phyloP scores from a whole-genome alignment of 768 basidiomycete genomes.

The Podaxis sp. region DNA sequence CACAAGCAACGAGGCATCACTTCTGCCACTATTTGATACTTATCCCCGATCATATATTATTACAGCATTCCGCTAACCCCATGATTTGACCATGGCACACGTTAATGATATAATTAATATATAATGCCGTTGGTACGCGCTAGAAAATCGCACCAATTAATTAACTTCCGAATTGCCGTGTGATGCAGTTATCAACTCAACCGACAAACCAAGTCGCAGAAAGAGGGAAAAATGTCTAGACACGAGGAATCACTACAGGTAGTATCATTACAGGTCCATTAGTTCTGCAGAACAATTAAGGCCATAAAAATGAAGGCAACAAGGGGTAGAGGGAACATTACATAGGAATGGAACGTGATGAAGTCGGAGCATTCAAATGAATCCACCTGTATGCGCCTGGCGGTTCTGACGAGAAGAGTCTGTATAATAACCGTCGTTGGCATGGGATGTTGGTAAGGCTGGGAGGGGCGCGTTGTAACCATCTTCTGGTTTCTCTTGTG shows the following conservation, averaged over 20 bases:
- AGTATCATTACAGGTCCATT: constrained; percentile 3
- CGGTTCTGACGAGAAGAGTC: constrained; percentile 28
- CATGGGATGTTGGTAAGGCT: constrained; percentile 42
- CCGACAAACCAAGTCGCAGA: neutral
- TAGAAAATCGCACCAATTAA: neutral
- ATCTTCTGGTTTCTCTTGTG: constrained; percentile 23
- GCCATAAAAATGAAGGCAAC: neutral
- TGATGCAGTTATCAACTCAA: neutral
- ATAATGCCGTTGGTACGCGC: neutral
- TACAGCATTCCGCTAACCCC: neutral
- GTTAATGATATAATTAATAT: neutral
- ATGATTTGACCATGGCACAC: neutral
- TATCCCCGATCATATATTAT: neutral
- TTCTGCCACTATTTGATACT: neutral
- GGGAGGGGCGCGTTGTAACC: constrained; percentile 28
- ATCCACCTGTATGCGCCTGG: constrained; percentile 18
- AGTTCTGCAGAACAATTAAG: constrained; percentile 26
- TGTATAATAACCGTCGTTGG: constrained; percentile 29
- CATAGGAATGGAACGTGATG: neutral
- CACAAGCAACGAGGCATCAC: constrained; percentile 34
- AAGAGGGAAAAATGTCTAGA: neutral
- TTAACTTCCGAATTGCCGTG: neutral
- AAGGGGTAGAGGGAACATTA: neutral
- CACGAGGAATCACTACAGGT: neutral
- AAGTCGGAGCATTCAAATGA: constrained; percentile 4